Evolutionary conservation across 768 basidiomycete species (phyloP), one percentile per base, ranked within the genome.

Genomic region (Mycena alexandri): DNA sequence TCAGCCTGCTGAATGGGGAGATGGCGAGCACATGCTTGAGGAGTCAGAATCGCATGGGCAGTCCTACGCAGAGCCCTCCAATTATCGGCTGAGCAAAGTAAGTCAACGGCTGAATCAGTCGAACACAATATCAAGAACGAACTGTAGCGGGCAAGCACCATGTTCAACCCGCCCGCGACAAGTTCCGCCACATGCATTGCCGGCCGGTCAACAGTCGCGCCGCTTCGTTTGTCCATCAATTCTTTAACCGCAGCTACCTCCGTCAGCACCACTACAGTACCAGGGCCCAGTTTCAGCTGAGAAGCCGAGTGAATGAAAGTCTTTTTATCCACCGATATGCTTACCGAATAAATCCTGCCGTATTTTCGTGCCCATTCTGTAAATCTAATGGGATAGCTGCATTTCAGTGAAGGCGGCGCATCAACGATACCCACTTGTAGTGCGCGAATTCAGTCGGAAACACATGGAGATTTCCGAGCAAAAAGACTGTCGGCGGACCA

Each of bases 311-410:
- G 24, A 36, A 34, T 44, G 29, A 21, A n/a, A 70, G 42, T 41
- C 57, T 68, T 12, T 41, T 46, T 5, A 6, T 33, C 10, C n/a
- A 34, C 13, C 13, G 42, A 11, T 13, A 53, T n/a, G 13, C 61
- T 51, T 24, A 68, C 72, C 10, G 75, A 76, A 60, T 73, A 76
- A 34, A 78, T 68, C 2, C 75, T 75, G 9, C 77, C 77, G 47
- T 77, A 76, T 46, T 44, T 50, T 22, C 67, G 61, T 3, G 77
- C 75, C 77, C 76, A 77, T 66, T 75, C 73, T 3, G 75, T 75
- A 33, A 78, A 73, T 46, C 74, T 78, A 24, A n/a, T 17, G 3
- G n/a, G 25, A 29, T 38, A 24, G 17, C 2, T 29, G 11, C 3
- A 11, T 57, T 11, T 38, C 38, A 22, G 6, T 11, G n/a, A 14